Percentiles rank a stretch among this genome's conserved stretches.
Conservation (phyloP, 1,139 yeast genomes). For the Yamadazyma diospyri region DNA sequence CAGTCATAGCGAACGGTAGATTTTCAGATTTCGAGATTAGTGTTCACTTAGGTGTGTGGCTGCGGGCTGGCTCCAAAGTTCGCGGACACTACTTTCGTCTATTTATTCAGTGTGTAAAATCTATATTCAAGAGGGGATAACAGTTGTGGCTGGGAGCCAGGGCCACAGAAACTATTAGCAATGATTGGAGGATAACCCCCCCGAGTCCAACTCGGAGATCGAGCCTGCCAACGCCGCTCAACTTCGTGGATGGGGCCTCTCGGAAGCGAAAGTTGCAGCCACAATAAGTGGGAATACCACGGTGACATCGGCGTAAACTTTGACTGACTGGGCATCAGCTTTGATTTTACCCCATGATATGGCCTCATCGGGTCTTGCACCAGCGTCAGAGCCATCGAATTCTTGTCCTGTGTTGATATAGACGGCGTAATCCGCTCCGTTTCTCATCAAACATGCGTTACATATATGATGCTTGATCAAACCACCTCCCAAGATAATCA, state of each 20-base stretch:
- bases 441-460: constrained; percentile 97
- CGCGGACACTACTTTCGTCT: neutral
- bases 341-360: constrained; percentile 98
- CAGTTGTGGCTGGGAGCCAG: too few species aligned
- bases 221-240: too few species aligned
- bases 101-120: too few species aligned
- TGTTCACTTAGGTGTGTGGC: constrained; percentile 3
- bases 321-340: constrained; percentile 86
- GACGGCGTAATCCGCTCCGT: constrained; percentile 98
- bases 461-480: constrained; percentile 94
- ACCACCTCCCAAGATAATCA: constrained; percentile 96
- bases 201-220: too few species aligned
- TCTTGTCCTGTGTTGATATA: constrained; percentile 98
- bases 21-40: neutral
- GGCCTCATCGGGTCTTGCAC: constrained; percentile 99
- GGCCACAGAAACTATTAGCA: too few species aligned
- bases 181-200: too few species aligned
- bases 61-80: constrained; percentile 5
- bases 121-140: too few species aligned
- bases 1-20: constrained; percentile 11
- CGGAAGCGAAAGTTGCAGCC: constrained; percentile 89
- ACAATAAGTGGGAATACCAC: constrained; percentile 93
- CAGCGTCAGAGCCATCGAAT: constrained; percentile 98
- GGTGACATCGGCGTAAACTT: constrained; percentile 95
- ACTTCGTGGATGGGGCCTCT: constrained; percentile 20